phyloP scores from a whole-genome alignment of 768 basidiomycete species.

The Boletus rufocinnamomeus region DNA sequence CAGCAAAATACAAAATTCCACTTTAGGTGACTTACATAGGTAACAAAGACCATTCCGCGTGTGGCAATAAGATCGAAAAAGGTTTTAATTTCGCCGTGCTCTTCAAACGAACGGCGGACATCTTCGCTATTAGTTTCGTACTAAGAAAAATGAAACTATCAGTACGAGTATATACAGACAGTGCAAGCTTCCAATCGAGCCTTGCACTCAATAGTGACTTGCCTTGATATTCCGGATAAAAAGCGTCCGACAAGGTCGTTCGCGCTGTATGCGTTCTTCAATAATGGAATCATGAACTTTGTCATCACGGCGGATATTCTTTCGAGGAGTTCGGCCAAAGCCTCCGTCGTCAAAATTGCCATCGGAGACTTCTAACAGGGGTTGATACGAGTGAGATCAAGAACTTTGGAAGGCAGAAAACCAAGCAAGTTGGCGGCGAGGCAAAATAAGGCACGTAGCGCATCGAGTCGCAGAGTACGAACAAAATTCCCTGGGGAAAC shows the following conservation, averaged over 20 bases:
- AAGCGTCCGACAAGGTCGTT: slow-evolving; percentile 92
- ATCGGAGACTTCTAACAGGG: slow-evolving; percentile 66
- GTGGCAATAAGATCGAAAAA: slow-evolving; percentile 95
- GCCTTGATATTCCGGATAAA: slow-evolving; percentile 99
- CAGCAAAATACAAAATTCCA: slow-evolving; percentile 13
- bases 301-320: slow-evolving; percentile 71
- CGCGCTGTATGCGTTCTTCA: slow-evolving; percentile 91
- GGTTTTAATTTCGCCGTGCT: slow-evolving; percentile 94
- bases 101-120: slow-evolving; percentile 84
- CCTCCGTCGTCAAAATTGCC: slow-evolving; percentile 57
- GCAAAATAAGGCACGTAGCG: slow-evolving; percentile 50
- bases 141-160: slow-evolving; percentile 41
- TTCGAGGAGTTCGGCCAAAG: slow-evolving; percentile 45
- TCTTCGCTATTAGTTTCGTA: slow-evolving; percentile 89
- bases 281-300: slow-evolving; percentile 90
- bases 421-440: slow-evolving; percentile 42
- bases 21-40: slow-evolving; percentile 72
- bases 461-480: slow-evolving; percentile 34
- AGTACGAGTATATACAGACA: slow-evolving; percentile 11
- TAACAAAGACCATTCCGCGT: slow-evolving; percentile 98
- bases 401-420: slow-evolving; percentile 49
- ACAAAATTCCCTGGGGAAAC: slow-evolving; percentile 26
- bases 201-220: slow-evolving; percentile 43
- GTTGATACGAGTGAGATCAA: slow-evolving; percentile 41
- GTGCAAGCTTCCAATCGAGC: slow-evolving; percentile 13